A percentile compares a stretch with the other conserved stretches of the same genome.
Conservation (phyloP, 768 basidiomycete species). For the Suillus variegatus region DNA sequence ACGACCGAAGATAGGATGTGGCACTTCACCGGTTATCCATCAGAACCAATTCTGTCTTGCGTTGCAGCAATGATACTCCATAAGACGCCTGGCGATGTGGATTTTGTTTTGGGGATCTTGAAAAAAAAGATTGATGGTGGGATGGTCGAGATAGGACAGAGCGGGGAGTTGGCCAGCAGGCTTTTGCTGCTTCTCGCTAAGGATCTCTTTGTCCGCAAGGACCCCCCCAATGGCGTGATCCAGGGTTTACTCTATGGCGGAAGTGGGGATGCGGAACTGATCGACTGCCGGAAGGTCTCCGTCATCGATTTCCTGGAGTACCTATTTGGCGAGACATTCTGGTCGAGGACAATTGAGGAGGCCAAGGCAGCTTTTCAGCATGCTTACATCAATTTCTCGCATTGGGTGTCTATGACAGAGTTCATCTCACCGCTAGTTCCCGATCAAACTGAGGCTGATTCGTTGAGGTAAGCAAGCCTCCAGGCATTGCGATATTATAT, state of each 20-base stretch:
- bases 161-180: conserved; percentile 15
- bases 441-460: not conserved
- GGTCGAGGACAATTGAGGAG: not conserved
- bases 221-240: not conserved
- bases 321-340: conserved; percentile 12
- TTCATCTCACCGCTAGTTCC: conserved; percentile 3
- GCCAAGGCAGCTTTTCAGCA: conserved; percentile 10
- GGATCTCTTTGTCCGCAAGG: conserved; percentile 9
- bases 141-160: conserved; percentile 8
- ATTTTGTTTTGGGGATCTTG: not conserved
- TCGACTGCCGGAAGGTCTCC: conserved; percentile 15
- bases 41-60: conserved; percentile 19
- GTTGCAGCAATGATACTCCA: not conserved
- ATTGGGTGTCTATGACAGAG: conserved; percentile 16
- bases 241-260: not conserved
- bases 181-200: conserved; percentile 13
- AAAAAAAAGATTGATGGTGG: conserved; percentile 4
- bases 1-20: conserved; percentile 13
- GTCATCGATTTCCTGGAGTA: conserved; percentile 17
- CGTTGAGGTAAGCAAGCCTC: not conserved
- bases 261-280: conserved; percentile 4
- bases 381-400: conserved; percentile 16
- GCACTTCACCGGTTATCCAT: conserved; percentile 18
- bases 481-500: not conserved
- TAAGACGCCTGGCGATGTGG: not conserved